A percentile compares a stretch with the other conserved stretches of the same genome.
Conservation (phyloP, 345 rosid species). For the Pseudoturritis turrita region DNA sequence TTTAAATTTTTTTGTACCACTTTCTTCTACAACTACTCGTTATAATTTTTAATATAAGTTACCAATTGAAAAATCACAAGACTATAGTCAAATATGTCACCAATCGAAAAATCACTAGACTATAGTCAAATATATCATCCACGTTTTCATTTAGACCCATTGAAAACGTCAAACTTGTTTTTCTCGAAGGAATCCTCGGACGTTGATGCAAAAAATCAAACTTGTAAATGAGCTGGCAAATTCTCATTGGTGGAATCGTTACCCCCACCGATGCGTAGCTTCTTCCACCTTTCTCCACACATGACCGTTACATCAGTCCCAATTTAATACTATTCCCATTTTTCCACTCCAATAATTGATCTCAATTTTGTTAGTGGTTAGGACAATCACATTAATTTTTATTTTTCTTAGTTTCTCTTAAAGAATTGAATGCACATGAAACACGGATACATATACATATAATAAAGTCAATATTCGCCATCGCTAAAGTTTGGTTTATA, state of each 20-base stretch:
- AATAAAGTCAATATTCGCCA: background rate
- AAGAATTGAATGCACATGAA: background rate
- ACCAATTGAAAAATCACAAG: too few relatives aligned
- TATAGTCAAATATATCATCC: too few relatives aligned
- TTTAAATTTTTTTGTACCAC: too few relatives aligned
- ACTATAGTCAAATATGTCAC: too few relatives aligned
- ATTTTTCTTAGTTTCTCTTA: background rate
- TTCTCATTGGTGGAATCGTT: background rate
- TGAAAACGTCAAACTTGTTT: too few relatives aligned
- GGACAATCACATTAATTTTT: background rate
- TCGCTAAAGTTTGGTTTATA: constrained; percentile 9
- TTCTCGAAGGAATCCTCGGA: background rate
- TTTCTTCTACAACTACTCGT: too few relatives aligned
- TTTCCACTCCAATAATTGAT: constrained; percentile 6
- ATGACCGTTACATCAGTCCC: constrained; percentile 1
- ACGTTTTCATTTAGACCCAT: too few relatives aligned
- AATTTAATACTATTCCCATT: constrained; percentile 18
- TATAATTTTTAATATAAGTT: too few relatives aligned
- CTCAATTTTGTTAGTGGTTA: constrained; percentile 17
- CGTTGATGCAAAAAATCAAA: background rate
- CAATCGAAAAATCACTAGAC: too few relatives aligned
- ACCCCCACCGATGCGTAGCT: background rate
- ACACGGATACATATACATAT: background rate
- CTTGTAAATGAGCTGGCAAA: background rate
- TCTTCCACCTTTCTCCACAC: background rate